Percentiles rank a stretch among this genome's conserved stretches.
These are phyloP conservation scores for Eimeria maxima DNA, from an alignment of 169 alveolate genomes.

Conservation along the genomic window DNA sequence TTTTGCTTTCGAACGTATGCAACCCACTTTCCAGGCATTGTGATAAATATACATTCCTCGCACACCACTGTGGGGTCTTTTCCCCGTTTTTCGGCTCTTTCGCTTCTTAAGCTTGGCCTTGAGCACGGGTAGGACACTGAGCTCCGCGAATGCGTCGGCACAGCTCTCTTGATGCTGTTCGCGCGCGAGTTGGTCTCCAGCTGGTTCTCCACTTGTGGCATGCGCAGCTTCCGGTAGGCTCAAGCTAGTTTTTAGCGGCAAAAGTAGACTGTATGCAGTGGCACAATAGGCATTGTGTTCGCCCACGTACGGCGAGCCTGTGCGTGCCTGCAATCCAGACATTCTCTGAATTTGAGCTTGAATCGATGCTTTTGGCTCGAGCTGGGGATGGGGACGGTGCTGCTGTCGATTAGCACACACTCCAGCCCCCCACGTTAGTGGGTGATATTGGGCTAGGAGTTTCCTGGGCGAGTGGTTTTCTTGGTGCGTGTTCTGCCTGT, in stretches of 20 bases:
- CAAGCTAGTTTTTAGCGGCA: not conserved
- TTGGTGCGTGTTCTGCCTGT: not conserved
- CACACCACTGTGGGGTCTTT: conserved; percentile 84
- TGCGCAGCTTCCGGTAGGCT: not conserved
- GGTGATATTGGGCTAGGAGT: not conserved
- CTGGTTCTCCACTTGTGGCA: not conserved
- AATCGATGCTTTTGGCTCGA: not conserved
- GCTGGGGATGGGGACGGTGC: not conserved
- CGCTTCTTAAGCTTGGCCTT: not conserved
- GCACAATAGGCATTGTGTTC: not conserved
- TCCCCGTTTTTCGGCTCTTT: conserved; percentile 75
- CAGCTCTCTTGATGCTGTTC: not conserved
- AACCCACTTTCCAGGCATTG: conserved; percentile 83
- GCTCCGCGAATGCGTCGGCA: conserved; percentile 57
- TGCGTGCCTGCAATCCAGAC: not conserved
- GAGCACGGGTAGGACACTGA: conserved; percentile 35
- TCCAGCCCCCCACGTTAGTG: not conserved
- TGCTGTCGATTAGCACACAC: not conserved
- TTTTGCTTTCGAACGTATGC: not conserved
- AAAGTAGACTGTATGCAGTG: not conserved
- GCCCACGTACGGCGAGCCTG: not conserved
- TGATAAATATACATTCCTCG: conserved; percentile 84
- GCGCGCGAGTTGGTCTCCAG: not conserved
- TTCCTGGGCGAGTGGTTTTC: not conserved
- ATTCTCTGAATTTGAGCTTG: not conserved